Evolutionary conservation across 805 yeast genomes (phyloP).

Genomic region (Yarrowia sp.): DNA sequence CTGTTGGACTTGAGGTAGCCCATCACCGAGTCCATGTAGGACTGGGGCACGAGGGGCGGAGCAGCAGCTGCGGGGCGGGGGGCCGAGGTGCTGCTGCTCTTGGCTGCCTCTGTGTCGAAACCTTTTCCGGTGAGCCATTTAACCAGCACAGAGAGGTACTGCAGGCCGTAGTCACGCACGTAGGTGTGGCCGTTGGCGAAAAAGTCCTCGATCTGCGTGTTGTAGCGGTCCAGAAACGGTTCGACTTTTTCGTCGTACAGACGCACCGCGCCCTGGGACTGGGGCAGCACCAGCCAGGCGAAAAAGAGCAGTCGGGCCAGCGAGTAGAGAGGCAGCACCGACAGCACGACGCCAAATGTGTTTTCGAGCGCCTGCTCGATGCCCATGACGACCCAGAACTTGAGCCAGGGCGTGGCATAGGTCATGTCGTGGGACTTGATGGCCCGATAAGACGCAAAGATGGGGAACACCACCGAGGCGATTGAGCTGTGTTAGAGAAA

Average conservation of each 20-base stretch:
- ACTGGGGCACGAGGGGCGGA: slow-evolving; percentile 2
- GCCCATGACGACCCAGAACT: slow-evolving; percentile 73
- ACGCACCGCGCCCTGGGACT: slow-evolving; percentile 56
- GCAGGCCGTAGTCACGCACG: slow-evolving; percentile 42
- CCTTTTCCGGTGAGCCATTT: slow-evolving; percentile 33
- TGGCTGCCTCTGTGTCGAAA: slow-evolving; percentile 8
- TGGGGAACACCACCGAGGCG: slow-evolving; percentile 62
- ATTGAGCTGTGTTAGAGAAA: slow-evolving; percentile 43
- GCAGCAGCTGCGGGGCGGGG: neutral
- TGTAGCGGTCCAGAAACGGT: slow-evolving; percentile 53
- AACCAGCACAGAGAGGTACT: slow-evolving; percentile 39
- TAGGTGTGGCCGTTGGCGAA: slow-evolving; percentile 42
- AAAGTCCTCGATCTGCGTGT: slow-evolving; percentile 49
- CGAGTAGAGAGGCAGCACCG: slow-evolving; percentile 62
- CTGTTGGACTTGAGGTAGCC: slow-evolving; percentile 24
- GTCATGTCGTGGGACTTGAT: slow-evolving; percentile 54
- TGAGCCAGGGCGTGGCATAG: slow-evolving; percentile 56
- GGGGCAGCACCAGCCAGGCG: slow-evolving; percentile 67
- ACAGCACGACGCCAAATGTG: slow-evolving; percentile 55
- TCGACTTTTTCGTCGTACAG: slow-evolving; percentile 52
- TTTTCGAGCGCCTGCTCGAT: slow-evolving; percentile 53
- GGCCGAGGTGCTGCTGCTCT: neutral
- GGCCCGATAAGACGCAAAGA: slow-evolving; percentile 66
- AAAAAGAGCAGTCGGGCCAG: slow-evolving; percentile 58
- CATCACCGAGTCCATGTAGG: slow-evolving; percentile 31